Base-by-base conservation (phyloP, 169 alveolate genomes). In the Plasmodium coatneyi region DNA sequence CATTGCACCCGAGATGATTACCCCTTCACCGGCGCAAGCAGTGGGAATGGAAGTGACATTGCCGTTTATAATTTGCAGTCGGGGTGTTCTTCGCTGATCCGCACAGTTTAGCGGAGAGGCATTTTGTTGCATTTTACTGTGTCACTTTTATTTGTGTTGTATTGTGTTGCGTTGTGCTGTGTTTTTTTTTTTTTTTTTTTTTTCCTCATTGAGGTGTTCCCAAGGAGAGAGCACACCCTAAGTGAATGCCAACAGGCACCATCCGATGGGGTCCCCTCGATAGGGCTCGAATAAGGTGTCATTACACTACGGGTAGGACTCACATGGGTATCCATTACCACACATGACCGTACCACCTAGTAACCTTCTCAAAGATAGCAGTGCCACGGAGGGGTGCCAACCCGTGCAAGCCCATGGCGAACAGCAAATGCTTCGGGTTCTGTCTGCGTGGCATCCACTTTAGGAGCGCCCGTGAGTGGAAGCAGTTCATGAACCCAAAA, bases 401-500 rank as follows among this genome's bases (percentile, higher is more conserved):
- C 60, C 60, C 60, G 22, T 22, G 22, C 60, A 22, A 22, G 36
- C 30, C 36, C 41, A 66, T 66, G 76, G 46, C 56, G 32, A 78
- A 39, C 28, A 14, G 49, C 14, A 78, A 30, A 34, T 56, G 60
- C 71, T 87, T 78, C 12, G 28, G 34, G 32, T 12, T 49, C 54
- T 87, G 80, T 78, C 70, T 19, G 43, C 89, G 93, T 0, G 71
- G 28, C 82, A 87, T 87, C 19, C 93, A 87, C 30, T 87, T 87
- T 60, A 87, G 80, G 54, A 87, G 82, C 71, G 93, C 89, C 39
- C 79, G 71, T 39, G 93, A 87, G 52, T 87, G 93, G 93, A 87
- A 87, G 82, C 93, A 87, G 14, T 87, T 87, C 10, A 87, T 87
- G 89, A 79, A 89, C 41, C 94, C 94, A 0, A 89, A 89, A 89